Conservation (phyloP, 495 filamentous ascomycete species). For the Penicillium canescens region DNA sequence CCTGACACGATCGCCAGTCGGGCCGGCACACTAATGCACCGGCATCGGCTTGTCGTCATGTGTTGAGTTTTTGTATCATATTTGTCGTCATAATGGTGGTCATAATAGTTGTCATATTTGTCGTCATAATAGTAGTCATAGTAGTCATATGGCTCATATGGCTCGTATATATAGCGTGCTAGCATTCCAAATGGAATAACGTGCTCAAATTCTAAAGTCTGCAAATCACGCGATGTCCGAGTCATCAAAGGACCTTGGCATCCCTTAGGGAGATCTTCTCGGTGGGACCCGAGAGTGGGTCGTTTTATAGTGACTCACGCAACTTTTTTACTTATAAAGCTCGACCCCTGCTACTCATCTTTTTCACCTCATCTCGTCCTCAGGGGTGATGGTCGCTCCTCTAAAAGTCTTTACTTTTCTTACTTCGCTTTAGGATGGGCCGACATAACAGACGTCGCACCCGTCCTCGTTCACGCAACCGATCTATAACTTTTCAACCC, state of each 20-base stretch:
- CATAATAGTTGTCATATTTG: background rate
- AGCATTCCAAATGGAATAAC: background rate
- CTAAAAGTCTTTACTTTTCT: constrained; percentile 22
- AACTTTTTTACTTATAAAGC: constrained; percentile 11
- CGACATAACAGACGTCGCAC: constrained; percentile 51
- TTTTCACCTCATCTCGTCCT: constrained; percentile 45
- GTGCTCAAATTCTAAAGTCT: constrained; percentile 9
- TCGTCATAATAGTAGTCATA: background rate
- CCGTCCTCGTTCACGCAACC: constrained; percentile 42
- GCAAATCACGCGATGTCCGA: constrained; percentile 10
- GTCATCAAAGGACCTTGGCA: too few relatives aligned
- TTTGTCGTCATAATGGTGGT: background rate
- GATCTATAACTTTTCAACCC: constrained; percentile 14
- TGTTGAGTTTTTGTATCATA: too few relatives aligned
- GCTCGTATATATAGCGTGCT: too few relatives aligned
- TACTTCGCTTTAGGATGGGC: constrained; percentile 38
- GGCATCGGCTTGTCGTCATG: constrained; percentile 12
- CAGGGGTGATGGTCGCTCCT: constrained; percentile 48
- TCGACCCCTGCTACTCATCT: constrained; percentile 16
- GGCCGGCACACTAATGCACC: constrained; percentile 18
- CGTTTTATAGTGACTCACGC: constrained; percentile 25
- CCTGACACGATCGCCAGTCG: constrained; percentile 27
- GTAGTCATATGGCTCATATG: too few relatives aligned
- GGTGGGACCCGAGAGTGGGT: constrained; percentile 10
- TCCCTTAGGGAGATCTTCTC: too few relatives aligned